A percentile compares a stretch with the other conserved stretches of the same genome.
These are phyloP conservation scores for Domatiomyces catenatus DNA, from an alignment of 2,329 filamentous ascomycete genomes.

Conservation along the genomic window DNA sequence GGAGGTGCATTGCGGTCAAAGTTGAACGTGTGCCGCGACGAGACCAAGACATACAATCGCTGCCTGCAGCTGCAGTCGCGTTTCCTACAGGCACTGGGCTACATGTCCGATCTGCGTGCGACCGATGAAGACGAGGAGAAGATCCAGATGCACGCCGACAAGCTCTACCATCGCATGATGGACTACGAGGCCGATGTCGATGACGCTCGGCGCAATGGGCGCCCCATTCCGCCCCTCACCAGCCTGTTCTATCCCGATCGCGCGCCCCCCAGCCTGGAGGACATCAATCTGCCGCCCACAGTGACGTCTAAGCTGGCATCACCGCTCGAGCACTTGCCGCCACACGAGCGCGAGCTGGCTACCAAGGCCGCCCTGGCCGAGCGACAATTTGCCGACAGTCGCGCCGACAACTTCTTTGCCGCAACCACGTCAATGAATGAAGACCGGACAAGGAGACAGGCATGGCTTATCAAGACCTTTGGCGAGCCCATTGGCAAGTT, in stretches of 20 bases:
- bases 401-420: slow-evolving; percentile 15
- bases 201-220: slow-evolving; percentile 33
- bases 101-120: slow-evolving; percentile 37
- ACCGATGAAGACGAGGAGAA: slow-evolving; percentile 55
- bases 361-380: slow-evolving; percentile 17
- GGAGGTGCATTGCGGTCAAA: slow-evolving; percentile 36
- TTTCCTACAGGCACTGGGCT: slow-evolving; percentile 81
- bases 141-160: slow-evolving; percentile 92
- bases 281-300: slow-evolving; percentile 11
- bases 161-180: slow-evolving; percentile 74
- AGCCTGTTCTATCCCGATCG: slow-evolving; percentile 29
- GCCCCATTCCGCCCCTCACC: slow-evolving; percentile 28
- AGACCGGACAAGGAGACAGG: slow-evolving; percentile 13
- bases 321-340: slow-evolving; percentile 27
- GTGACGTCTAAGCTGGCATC: slow-evolving; percentile 18
- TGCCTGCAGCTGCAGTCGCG: slow-evolving; percentile 84
- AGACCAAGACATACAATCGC: slow-evolving; percentile 63
- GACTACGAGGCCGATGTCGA: slow-evolving; percentile 63
- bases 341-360: slow-evolving; percentile 32
- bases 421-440: slow-evolving; percentile 16
- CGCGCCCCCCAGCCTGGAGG: slow-evolving; percentile 22
- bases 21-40: slow-evolving; percentile 64
- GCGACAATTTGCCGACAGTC: slow-evolving; percentile 13
- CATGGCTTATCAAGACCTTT: slow-evolving; percentile 13
- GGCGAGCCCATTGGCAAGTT: slow-evolving; percentile 17